phyloP scores from a whole-genome alignment of 169 alveolate species.

The Toxoplasma gondii region DNA sequence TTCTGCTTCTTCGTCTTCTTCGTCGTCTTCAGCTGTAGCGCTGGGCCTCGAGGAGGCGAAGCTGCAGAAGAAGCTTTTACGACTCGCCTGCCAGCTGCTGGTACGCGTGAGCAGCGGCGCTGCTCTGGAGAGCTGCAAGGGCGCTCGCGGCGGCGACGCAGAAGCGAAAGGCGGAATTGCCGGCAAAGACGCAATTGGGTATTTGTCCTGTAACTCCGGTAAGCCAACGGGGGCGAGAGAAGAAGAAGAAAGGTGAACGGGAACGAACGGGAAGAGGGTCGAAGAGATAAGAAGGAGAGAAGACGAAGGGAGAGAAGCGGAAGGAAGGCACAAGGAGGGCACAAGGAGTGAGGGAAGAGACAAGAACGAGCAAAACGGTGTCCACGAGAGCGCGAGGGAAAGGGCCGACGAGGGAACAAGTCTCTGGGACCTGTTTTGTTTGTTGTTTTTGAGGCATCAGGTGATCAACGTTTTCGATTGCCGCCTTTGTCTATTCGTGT shows the following conservation, averaged over 20 bases:
- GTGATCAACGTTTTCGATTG: no score
- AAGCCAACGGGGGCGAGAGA: neutral
- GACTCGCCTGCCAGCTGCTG: neutral
- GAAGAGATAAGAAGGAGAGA: no score
- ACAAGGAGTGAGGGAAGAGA: no score
- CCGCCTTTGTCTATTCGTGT: no score
- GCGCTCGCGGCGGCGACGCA: neutral
- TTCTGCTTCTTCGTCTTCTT: neutral
- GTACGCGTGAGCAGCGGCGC: neutral
- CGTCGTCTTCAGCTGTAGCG: neutral
- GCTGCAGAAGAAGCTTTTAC: constrained; percentile 10
- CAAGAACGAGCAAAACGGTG: no score
- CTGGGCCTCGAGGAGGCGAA: constrained; percentile 3
- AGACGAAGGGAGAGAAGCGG: no score
- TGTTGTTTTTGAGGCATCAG: no score
- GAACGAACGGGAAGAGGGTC: neutral
- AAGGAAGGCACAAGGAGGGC: no score
- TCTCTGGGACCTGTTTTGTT: no score
- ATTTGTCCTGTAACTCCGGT: neutral
- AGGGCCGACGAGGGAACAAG: no score
- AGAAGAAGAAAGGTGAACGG: neutral
- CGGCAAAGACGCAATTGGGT: neutral
- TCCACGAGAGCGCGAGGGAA: no score
- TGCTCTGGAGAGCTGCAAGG: neutral
- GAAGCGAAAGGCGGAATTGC: neutral